Percentiles rank a stretch among this genome's conserved stretches.
These are phyloP conservation scores for Aciculosporium take DNA, from an alignment of 2,329 filamentous ascomycete species.

Conservation along the genomic window DNA sequence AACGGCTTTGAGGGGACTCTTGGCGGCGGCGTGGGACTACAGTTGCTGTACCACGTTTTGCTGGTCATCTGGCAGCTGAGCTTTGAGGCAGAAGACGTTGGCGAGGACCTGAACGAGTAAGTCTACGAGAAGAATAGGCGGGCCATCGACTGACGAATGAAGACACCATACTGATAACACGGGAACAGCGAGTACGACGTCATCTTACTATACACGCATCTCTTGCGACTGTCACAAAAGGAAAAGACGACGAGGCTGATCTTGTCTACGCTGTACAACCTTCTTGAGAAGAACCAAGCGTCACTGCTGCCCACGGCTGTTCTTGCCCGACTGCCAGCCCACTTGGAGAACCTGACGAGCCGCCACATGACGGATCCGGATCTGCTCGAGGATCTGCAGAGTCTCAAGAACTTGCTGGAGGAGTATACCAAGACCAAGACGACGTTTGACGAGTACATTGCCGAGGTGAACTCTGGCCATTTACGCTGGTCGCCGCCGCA, in stretches of 20 bases:
- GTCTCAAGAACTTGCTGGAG: slow-evolving; percentile 47
- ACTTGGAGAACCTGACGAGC: slow-evolving; percentile 47
- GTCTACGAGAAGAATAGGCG: no score
- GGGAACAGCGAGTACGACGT: slow-evolving; percentile 75
- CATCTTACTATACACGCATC: slow-evolving; percentile 78
- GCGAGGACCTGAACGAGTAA: slow-evolving; percentile 72
- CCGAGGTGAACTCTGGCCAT: slow-evolving; percentile 74
- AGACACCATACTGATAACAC: neutral
- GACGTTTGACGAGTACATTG: slow-evolving; percentile 79
- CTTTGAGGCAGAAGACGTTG: slow-evolving; percentile 67
- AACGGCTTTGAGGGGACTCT: slow-evolving; percentile 47
- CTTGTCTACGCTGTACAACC: slow-evolving; percentile 77
- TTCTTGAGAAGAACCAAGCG: slow-evolving; percentile 57
- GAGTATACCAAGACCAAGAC: slow-evolving; percentile 58
- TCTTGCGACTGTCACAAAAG: slow-evolving; percentile 84
- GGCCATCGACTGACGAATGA: neutral
- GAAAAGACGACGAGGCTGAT: slow-evolving; percentile 93
- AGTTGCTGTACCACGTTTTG: slow-evolving; percentile 86
- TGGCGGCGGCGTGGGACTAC: slow-evolving; percentile 76
- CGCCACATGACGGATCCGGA: slow-evolving; percentile 52
- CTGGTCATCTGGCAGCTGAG: slow-evolving; percentile 93
- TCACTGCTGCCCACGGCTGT: slow-evolving; percentile 71
- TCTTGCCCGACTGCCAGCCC: slow-evolving; percentile 61
- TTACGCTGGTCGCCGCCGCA: slow-evolving; percentile 89
- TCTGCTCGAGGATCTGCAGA: slow-evolving; percentile 46